Evolutionary conservation across 768 basidiomycete genomes (phyloP), one percentile per base, ranked within the genome.

Genomic region (Termitomyces sp.): DNA sequence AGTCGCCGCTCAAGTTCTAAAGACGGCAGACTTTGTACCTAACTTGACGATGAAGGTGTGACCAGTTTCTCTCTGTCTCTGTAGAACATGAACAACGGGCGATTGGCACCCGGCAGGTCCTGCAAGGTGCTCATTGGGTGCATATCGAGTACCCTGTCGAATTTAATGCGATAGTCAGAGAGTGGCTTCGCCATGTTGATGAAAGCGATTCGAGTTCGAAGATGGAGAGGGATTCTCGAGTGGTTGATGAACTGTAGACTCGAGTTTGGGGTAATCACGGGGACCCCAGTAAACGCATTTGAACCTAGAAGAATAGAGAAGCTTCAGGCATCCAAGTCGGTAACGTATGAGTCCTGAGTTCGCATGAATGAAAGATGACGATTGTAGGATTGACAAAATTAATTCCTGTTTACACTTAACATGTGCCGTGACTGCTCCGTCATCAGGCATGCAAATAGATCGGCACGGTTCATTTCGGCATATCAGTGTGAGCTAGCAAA

Each of bases 1-100:
- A 2, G 9, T 64, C 6, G 71, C 66, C 0, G 61, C 72, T 4
- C 62, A 68, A 19, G 40, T 78, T 31, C 56, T 79, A 8, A 71
- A 71, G 40, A 78, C 78, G 11, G 65, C 63, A 1, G 65, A 71
- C 3, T 76, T 73, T 55, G 56, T 79, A 25, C 73, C 77, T 3
- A 68, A 74, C 23, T 62, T 77, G 7, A 75, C 71, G 10, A 74
- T 72, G 2, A 65, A 77, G 68, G 78, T 81, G 8, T 17, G 32
- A 5, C 53, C 11, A 55, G 53, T 1, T 23, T 11, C 19, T 27
- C 34, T 4, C 42, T 34, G n/a, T n/a, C n/a, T 44, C 5, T 7
- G 11, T 1, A n/a, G 5, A 5, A 10, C 25, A n/a, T 8, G 19
- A 19, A 46, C 35, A 25, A 16, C 21, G 42, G 25, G 6, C 29